Base-by-base conservation (phyloP, 2,329 filamentous ascomycete species). In the Aspergillus ustus region DNA sequence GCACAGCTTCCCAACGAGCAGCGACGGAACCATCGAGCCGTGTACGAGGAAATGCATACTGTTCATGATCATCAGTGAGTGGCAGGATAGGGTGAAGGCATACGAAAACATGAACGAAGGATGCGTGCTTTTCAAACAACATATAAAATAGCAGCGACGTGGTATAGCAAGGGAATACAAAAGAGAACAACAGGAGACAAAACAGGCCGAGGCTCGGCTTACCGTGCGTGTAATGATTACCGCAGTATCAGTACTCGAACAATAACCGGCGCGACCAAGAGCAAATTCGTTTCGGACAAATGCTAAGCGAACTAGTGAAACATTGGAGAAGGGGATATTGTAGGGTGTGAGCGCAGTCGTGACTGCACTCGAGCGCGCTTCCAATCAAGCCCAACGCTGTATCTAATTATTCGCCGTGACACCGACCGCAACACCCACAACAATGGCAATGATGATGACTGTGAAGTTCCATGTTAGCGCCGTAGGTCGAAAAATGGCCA, bases 371-470 rank as follows among this genome's bases (percentile, higher is more conserved):
- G 31, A 28, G 22, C 44, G 29, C 9, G 45, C 34, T 20, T 19
- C 22, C 31, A 52, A 19, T 45, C 20, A 11, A 37, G n/a, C 22
- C 45, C 40, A 28, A 48, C 20, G 44, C 52, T 19, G 55, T 17
- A 7, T 48, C 59, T 65, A 64, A 60, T 70, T 69, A 60, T 70
- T 69, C 58, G 71, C 70, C 63, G 77, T 79, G 66, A 84, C 77
- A 68, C 79, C 76, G 56, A 83, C 80, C 55, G 77, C 81, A 65
- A 85, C 77, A 69, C 80, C 81, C 46, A 84, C 77, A 57, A 86
- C 78, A 67, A 85, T 82, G 57, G 80, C 74, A 66, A 86, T 80
- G 67, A 86, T 85, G 63, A 85, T 73, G 58, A 85, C 83, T 85
- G 58, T 25, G 51, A 31, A n/a, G n/a, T 37, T 9, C 7, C n/a